Evolutionary conservation across 371 early-diverging fungal genomes (phyloP), one percentile per base, ranked within the genome.

Genomic region (Syncephalastrum sp.): DNA sequence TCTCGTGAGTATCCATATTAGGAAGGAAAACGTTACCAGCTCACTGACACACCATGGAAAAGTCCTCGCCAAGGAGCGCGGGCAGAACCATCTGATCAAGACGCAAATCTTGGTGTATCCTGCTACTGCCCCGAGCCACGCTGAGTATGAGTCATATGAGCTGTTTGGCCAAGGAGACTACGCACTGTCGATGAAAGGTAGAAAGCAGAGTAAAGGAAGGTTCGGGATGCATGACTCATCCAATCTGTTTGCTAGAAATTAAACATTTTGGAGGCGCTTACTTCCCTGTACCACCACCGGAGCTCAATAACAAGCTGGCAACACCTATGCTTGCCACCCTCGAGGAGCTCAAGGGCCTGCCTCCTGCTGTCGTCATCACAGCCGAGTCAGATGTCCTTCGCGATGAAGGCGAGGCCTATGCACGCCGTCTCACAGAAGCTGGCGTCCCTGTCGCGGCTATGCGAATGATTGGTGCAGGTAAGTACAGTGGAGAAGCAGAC

Each of bases 11-110:
- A 4, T 29, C 16, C 5, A 19, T 8, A 42, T 42, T 19, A 27
- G 24, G 23, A 4, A 38, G 6, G 17, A 25, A 8, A 24, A 41
- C 14, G 8, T 12, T 38, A 16, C 33, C 19, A 25, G 24, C 45
- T 50, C 38, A 21, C n/a, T 46, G 14, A 23, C 50, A 49, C n/a
- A 33, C 15, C 29, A 5, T 14, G 33, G 1, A 10, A n/a, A 29
- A 63, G 64, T 64, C 4, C 45, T 64, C 52, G 54, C 51, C 12
- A 58, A 59, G 25, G 51, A 64, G 33, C 59, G 64, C 12, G 64
- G 59, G 7, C 38, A 12, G 12, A 21, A 21, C n/a, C 25, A 51
- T 43, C 60, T 45, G n/a, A 55, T 64, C 29, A 64, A 59, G 29
- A 33, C 56, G 0, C 59, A 64, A 44, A 54, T 64, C 3, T 13